phyloP scores from a whole-genome alignment of 2,329 filamentous ascomycete genomes.

The Xylaria sp. region DNA sequence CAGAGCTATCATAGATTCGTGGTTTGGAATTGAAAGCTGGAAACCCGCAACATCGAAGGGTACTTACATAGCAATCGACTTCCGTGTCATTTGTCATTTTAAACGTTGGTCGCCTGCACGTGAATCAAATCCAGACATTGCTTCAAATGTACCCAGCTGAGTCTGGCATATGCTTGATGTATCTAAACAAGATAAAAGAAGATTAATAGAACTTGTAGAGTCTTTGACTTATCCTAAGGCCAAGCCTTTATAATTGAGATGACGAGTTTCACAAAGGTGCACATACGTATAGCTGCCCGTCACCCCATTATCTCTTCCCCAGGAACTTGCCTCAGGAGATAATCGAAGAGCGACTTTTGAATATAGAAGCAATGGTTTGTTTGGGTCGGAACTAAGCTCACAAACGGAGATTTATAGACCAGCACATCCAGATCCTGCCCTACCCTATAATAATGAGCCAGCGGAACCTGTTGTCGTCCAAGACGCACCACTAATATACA shows the following conservation, averaged over 20 bases:
- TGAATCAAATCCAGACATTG: too few relatives aligned
- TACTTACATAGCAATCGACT: too few relatives aligned
- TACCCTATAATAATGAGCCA: constrained; percentile 4
- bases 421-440: background rate
- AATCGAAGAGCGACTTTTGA: background rate
- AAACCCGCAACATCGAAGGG: too few relatives aligned
- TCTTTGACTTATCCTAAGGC: too few relatives aligned
- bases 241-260: background rate
- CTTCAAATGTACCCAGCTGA: too few relatives aligned
- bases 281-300: background rate
- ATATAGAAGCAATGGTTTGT: background rate
- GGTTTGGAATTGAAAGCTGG: background rate
- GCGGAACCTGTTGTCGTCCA: background rate
- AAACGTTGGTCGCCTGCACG: too few relatives aligned
- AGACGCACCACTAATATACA: constrained; percentile 5
- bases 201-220: too few relatives aligned
- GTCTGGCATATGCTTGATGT: too few relatives aligned
- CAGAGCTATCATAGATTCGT: background rate
- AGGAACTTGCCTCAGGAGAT: background rate
- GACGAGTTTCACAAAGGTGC: too few relatives aligned
- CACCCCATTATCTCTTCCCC: too few relatives aligned
- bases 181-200: too few relatives aligned
- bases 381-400: background rate
- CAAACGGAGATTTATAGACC: background rate
- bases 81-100: too few relatives aligned